Evolutionary conservation across 2,329 filamentous ascomycete species (phyloP).

Genomic region (Ophioceras dolichostomum): DNA sequence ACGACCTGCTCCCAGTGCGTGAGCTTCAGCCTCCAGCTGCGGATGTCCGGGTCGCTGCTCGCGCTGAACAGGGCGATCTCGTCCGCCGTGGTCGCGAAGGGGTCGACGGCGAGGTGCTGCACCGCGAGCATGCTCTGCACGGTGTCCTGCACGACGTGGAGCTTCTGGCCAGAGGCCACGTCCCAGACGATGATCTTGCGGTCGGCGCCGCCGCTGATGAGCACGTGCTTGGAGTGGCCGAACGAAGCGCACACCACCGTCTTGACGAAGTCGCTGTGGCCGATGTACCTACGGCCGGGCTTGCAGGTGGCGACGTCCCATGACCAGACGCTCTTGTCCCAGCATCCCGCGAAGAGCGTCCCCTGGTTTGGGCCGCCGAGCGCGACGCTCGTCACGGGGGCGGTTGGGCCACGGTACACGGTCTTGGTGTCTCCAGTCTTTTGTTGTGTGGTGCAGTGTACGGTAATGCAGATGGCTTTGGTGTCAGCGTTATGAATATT

Average conservation of each 20-base stretch:
- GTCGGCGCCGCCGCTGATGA: conserved; percentile 68
- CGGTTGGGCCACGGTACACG: conserved; percentile 60
- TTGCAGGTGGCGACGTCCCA: conserved; percentile 55
- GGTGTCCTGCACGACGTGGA: conserved; percentile 71
- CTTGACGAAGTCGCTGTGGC: conserved; percentile 89
- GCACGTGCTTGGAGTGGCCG: conserved; percentile 41
- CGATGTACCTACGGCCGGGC: conserved; percentile 49
- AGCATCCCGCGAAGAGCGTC: conserved; percentile 75
- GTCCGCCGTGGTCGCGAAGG: conserved; percentile 37
- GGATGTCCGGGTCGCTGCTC: conserved; percentile 68
- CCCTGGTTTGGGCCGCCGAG: conserved; percentile 42
- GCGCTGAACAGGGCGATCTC: conserved; percentile 59
- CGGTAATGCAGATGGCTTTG: no score
- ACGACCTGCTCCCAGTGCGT: conserved; percentile 40
- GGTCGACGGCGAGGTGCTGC: conserved; percentile 68
- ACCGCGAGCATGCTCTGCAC: conserved; percentile 61
- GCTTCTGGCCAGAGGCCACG: conserved; percentile 47
- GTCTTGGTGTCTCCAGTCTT: conserved; percentile 22
- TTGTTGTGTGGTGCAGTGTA: not conserved
- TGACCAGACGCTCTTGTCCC: conserved; percentile 88
- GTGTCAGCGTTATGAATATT: no score
- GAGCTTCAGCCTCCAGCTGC: conserved; percentile 56
- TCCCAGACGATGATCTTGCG: conserved; percentile 81
- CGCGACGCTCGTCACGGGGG: conserved; percentile 69
- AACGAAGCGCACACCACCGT: conserved; percentile 53